Base-by-base conservation (phyloP, 169 alveolate genomes). In the Neospora caninum region DNA sequence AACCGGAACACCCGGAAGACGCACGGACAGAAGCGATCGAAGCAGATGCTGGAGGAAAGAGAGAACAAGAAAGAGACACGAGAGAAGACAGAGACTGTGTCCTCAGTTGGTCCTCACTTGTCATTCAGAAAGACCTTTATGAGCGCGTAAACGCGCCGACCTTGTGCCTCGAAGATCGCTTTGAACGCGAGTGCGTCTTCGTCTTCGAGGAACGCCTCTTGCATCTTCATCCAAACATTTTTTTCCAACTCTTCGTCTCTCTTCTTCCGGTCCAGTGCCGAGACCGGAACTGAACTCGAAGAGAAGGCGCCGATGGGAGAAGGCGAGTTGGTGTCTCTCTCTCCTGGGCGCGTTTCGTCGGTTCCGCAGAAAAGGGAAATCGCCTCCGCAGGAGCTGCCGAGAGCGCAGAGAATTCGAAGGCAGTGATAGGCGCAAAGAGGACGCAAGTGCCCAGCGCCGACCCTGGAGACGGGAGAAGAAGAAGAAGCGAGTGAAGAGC, bases 171-270 rank as follows among this genome's bases (percentile, higher is more conserved):
- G 49, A 73, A 36, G 49, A 73, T 36, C 84, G 84, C 84, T 27
- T 36, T 34, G 43, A 31, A 31, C 45, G 39, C 39, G 43, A 73
- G 43, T 27, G 84, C 84, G 43, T 73, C 84, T 31, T 31, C 84
- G 84, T 73, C 84, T n/a, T 73, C 84, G 84, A 73, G 27, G 25
- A 73, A 73, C 25, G 84, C 84, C 42, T 73, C 45, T 31, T 20
- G 84, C 42, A 73, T 18, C 45, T 27, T 6, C 43, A 1, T 64
- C 73, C 73, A 64, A 16, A 64, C 31, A 29, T 27, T 13, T 49
- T 49, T 64, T 29, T 64, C 73, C 34, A 27, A 7, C 7, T 64
- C 73, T 9, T 64, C 73, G 4, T 64, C 73, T 64, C n/a, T 22
- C 73, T 64, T 64, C 73, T 27, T 16, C 73, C 73, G 4, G n/a